Evolutionary conservation across 2,329 filamentous ascomycete genomes (phyloP), one percentile per base, ranked within the genome.

Genomic region (Penicillium rolfsii): DNA sequence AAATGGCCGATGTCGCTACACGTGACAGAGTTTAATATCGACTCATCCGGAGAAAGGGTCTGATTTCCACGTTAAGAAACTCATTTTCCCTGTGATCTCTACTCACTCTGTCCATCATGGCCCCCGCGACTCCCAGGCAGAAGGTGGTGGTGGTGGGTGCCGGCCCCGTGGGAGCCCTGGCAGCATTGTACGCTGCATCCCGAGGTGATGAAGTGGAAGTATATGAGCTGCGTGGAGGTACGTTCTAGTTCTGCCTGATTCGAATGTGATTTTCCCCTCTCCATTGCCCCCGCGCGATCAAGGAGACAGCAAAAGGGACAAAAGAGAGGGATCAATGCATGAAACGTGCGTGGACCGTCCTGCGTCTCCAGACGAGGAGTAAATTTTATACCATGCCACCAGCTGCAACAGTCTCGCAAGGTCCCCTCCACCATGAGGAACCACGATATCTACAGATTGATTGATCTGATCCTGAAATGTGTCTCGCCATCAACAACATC

Each of bases 201-300:
- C 84, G 94, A 75, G 95, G 93, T 46, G 88, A 96, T 76, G 82
- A 94, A 71, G 95, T 99, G 35, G 93, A 97, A 75, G 84, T 99
- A 53, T 99, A 98, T 76, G 95, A 99, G 78, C 81, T 99, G 67
- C 87, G 95, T 73, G 87, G 89, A 81, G 95, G 95, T 97, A 84
- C 75, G 86, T 82, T 52, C 4, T 35, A 50, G 38, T 50, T 60
- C 40, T 40, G 36, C 26, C 36, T 53, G 33, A 22, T 55, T 2
- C n/a, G 11, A 45, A 28, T 46, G 12, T 35, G 14, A 30, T 48
- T 16, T 14, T 16, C 1, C 3, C n/a, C 22, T 22, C 4, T 38
- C 22, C 4, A 16, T 24, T 35, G 9, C 19, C 40, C 26, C 19
- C 28, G 28, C 22, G 43, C 40, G 40, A 43, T 30, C 22, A 35